Percentiles rank a stretch among this genome's conserved stretches.
Evolutionary conservation across 2,329 filamentous ascomycete species (phyloP).

Genomic region (Volutella citrinella): DNA sequence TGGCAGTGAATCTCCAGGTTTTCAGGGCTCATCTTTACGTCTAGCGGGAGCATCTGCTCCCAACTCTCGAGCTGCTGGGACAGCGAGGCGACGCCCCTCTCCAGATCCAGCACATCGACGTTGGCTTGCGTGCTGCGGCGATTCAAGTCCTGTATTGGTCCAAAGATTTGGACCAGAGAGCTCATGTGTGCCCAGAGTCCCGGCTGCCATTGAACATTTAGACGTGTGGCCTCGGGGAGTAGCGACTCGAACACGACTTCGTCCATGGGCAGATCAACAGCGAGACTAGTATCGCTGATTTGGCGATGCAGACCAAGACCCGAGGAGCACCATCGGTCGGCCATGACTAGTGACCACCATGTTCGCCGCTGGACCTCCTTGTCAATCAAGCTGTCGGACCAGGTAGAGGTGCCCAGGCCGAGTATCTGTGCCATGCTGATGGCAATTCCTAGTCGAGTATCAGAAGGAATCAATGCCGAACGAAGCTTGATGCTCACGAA

Average conservation of each 20-base stretch:
- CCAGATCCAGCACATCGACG: conserved; percentile 6
- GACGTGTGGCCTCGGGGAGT: background rate
- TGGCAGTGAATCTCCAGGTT: conserved; percentile 22
- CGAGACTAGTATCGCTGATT: conserved; percentile 4
- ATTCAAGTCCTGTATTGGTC: conserved; percentile 33
- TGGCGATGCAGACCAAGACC: conserved; percentile 13
- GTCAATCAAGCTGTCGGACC: background rate
- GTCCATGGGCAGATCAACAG: conserved; percentile 21
- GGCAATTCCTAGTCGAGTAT: conserved; percentile 8
- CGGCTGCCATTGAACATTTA: conserved; percentile 11
- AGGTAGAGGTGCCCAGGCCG: background rate
- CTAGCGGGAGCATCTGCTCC: conserved; percentile 9
- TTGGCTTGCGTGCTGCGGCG: conserved; percentile 16
- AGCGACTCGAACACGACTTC: conserved; percentile 23
- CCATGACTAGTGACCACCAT: conserved; percentile 16
- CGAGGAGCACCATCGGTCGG: conserved; percentile 16
- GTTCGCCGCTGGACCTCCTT: conserved; percentile 10
- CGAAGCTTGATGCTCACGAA: conserved; percentile 2
- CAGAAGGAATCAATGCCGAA: background rate
- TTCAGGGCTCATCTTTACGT: conserved; percentile 6
- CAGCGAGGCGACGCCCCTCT: conserved; percentile 2
- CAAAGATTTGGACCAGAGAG: conserved; percentile 29
- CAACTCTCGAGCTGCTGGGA: conserved; percentile 12
- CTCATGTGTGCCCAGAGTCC: conserved; percentile 36
- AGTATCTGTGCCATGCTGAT: conserved; percentile 10